These are phyloP conservation scores for Apophysomyces ossiformis DNA, from an alignment of 371 early-diverging fungal genomes.

Conservation along the genomic window DNA sequence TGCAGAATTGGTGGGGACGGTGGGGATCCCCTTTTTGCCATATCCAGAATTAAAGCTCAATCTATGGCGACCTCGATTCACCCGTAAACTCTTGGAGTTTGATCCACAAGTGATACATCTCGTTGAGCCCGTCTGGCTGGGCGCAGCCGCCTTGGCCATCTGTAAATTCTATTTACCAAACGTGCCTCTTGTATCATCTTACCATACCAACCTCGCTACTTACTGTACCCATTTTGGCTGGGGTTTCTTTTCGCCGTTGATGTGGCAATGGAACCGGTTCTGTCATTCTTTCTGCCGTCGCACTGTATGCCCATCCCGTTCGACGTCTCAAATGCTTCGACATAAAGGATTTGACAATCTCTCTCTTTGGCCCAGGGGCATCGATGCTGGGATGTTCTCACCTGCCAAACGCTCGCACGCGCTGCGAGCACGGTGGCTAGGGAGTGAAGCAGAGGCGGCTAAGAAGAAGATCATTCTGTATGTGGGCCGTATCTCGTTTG, in stretches of 20 bases:
- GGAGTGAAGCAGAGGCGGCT: slow-evolving; percentile 14
- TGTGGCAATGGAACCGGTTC: slow-evolving; percentile 56
- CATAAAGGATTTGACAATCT: slow-evolving; percentile 40
- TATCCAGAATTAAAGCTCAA: slow-evolving; percentile 58
- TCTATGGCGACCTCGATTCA: slow-evolving; percentile 49
- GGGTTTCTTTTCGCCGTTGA: slow-evolving; percentile 38
- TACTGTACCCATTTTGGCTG: slow-evolving; percentile 54
- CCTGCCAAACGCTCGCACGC: slow-evolving; percentile 28
- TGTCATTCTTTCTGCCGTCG: slow-evolving; percentile 45
- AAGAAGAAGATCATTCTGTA: slow-evolving; percentile 41
- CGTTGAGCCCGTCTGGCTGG: slow-evolving; percentile 55
- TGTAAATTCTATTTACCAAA: slow-evolving; percentile 26
- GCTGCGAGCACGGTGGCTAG: slow-evolving; percentile 39
- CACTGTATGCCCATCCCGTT: slow-evolving; percentile 49
- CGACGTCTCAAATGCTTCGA: slow-evolving; percentile 34
- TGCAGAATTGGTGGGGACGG: slow-evolving; percentile 47
- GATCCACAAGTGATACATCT: slow-evolving; percentile 54
- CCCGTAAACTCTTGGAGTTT: slow-evolving; percentile 38
- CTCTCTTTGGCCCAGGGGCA: slow-evolving; percentile 53
- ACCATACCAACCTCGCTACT: slow-evolving; percentile 54
- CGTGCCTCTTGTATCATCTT: slow-evolving; percentile 51
- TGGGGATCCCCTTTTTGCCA: slow-evolving; percentile 47
- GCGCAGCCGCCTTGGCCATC: slow-evolving; percentile 37
- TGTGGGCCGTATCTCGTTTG: slow-evolving; percentile 52
- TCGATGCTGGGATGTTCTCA: slow-evolving; percentile 41